Percentiles rank a stretch among this genome's conserved stretches.
phyloP scores from a whole-genome alignment of 495 filamentous ascomycete genomes.

The Trichoderma gamsii region DNA sequence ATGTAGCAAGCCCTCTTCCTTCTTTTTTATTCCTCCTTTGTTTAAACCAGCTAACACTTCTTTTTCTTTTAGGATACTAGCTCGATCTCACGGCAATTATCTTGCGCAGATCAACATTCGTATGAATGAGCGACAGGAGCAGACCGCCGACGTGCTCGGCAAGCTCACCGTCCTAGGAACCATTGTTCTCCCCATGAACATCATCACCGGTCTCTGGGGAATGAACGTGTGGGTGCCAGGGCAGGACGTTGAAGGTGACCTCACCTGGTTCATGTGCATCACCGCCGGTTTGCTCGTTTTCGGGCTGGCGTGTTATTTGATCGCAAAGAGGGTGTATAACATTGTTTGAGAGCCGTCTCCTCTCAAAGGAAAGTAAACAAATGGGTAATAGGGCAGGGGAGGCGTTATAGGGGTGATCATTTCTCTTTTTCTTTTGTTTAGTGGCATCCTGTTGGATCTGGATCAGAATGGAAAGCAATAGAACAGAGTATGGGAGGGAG shows the following conservation, averaged over 20 bases:
- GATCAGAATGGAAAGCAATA: not conserved
- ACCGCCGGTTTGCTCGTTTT: conserved; percentile 70
- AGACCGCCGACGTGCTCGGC: conserved; percentile 88
- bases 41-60: conserved; percentile 22
- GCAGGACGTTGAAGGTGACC: conserved; percentile 55
- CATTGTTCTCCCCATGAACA: conserved; percentile 96
- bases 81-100: conserved; percentile 91
- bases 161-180: conserved; percentile 95
- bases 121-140: conserved; percentile 96
- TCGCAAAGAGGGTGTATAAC: conserved; percentile 68
- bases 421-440: not conserved
- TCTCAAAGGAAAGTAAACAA: not conserved
- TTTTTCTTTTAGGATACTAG: conserved; percentile 60
- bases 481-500: conserved; percentile 1
- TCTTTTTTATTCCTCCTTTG: not conserved
- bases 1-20: conserved; percentile 27
- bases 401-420: not conserved
- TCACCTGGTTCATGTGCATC: conserved; percentile 60
- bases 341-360: conserved; percentile 39
- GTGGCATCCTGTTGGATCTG: not conserved
- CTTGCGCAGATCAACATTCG: conserved; percentile 87
- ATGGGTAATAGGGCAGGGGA: not conserved
- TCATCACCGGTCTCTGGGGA: conserved; percentile 96
- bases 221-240: conserved; percentile 98
- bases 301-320: conserved; percentile 66